Evolutionary conservation across 192 early-diverging fungal genomes (phyloP).

Genomic region (Chytriomyces sp.): DNA sequence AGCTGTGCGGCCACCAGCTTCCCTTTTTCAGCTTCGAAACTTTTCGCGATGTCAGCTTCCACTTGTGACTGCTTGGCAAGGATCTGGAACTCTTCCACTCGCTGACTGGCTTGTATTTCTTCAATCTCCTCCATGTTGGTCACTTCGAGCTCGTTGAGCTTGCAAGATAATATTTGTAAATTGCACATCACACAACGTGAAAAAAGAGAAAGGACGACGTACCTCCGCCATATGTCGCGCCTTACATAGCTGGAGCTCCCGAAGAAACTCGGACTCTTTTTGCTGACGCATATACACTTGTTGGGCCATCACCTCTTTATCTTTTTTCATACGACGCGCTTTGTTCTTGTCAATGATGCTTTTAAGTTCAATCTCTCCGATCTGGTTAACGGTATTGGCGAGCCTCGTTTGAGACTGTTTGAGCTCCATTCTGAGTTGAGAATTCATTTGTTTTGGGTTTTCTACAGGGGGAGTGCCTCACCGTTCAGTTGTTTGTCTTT

Average conservation of each 20-base stretch:
- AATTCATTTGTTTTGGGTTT: background rate
- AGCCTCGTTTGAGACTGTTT: conserved; percentile 15
- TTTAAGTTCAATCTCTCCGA: conserved; percentile 21
- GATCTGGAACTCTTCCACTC: conserved; percentile 24
- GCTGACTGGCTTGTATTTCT: background rate
- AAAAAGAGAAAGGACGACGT: background rate
- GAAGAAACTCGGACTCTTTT: conserved; percentile 29
- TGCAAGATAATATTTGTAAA: background rate
- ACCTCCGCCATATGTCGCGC: conserved; percentile 18
- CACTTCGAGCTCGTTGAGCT: conserved; percentile 30
- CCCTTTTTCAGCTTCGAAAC: background rate
- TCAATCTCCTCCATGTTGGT: conserved; percentile 25
- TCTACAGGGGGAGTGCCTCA: background rate
- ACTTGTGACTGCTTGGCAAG: background rate
- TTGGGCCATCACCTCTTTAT: conserved; percentile 20
- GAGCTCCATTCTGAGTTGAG: conserved; percentile 20
- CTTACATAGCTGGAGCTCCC: conserved; percentile 25
- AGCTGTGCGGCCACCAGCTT: background rate
- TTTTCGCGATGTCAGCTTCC: background rate
- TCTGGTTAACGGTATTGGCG: conserved; percentile 11
- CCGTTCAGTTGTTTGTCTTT: conserved; percentile 14
- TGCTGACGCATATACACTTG: conserved; percentile 15
- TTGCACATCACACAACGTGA: background rate
- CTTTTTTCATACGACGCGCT: conserved; percentile 3
- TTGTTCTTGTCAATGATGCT: conserved; percentile 8